Evolutionary conservation across 306 rosid species (phyloP), one percentile per base, ranked within the genome.

Genomic region (Fragaria iinumae): DNA sequence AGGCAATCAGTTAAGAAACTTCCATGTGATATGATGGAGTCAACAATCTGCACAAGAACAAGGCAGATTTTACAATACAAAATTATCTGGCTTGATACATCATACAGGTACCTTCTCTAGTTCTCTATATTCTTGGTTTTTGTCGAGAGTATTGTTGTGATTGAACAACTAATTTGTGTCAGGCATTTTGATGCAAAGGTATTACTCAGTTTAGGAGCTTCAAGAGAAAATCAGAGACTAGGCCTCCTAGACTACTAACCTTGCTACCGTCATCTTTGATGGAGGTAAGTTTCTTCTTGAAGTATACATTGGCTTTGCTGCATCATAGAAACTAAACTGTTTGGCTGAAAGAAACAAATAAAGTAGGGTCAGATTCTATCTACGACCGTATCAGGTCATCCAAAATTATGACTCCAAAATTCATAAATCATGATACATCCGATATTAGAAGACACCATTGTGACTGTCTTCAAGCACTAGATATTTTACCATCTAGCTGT

Each of bases 231-330:
- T 63, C 62, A 71, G 60, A 76, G 72, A 32, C 2, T n/a, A 34
- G 69, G 12, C 3, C 21, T 16, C 20, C 66, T 73, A 34, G 67
- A 52, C 53, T 43, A 80, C 85, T 65, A 80, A 92, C 98, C 98
- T 86, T 94, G 91, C 98, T 80, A 32, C 74, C 90, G 80, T 92
- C 96, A 94, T 88, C 87, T 88, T 89, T 38, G 98, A 56, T 60
- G 98, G 98, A 18, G 98, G 98, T 66, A 94, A 83, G 94, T 91
- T 94, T 86, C 97, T 90, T 83, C 98, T 88, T 74, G 98, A 94
- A 73, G 98, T 87, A 79, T 84, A 94, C 93, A 82, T 94, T 34
- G 98, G 97, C 81, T 92, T 87, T 53, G 93, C 74, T 70, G 97
- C 98, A 84, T 92, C 82, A 14, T 94, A 92, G 73, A 91, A 94